Evolutionary conservation across 176 grass and related monocot species (phyloP).

Genomic region (Panicum miliaceum): DNA sequence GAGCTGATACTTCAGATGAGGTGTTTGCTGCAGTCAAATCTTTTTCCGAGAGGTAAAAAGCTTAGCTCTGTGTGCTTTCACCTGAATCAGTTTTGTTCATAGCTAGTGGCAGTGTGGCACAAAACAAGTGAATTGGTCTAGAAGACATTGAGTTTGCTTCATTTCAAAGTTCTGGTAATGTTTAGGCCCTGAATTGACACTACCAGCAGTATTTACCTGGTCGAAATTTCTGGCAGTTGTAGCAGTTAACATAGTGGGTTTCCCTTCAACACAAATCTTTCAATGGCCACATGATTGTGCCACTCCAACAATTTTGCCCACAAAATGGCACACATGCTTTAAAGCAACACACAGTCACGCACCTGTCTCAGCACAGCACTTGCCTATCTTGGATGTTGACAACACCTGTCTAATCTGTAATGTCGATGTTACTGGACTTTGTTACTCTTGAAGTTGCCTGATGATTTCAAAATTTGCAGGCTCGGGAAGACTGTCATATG

Average conservation of each 20-base stretch:
- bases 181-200: neutral
- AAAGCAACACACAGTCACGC: neutral
- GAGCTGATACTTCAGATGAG: conserved; percentile 82
- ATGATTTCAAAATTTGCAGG: conserved; percentile 47
- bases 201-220: neutral
- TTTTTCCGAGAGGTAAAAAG: conserved; percentile 72
- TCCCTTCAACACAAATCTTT: neutral
- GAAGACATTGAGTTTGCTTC: neutral
- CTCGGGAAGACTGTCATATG: conserved; percentile 88
- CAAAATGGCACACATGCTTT: neutral
- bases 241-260: neutral
- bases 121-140: conserved; percentile 13
- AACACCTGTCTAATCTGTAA: neutral
- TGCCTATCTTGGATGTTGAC: neutral
- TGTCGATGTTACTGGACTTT: neutral
- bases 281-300: neutral
- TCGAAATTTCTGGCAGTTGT: neutral
- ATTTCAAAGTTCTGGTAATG: neutral
- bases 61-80: neutral
- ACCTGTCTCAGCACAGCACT: neutral
- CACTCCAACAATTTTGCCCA: neutral
- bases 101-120: neutral
- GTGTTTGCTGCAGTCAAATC: conserved; percentile 73
- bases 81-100: conserved; percentile 9
- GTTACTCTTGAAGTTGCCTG: conserved; percentile 5